These are phyloP conservation scores for Komagataella phaffii DNA, from an alignment of 805 yeast genomes.

Conservation along the genomic window DNA sequence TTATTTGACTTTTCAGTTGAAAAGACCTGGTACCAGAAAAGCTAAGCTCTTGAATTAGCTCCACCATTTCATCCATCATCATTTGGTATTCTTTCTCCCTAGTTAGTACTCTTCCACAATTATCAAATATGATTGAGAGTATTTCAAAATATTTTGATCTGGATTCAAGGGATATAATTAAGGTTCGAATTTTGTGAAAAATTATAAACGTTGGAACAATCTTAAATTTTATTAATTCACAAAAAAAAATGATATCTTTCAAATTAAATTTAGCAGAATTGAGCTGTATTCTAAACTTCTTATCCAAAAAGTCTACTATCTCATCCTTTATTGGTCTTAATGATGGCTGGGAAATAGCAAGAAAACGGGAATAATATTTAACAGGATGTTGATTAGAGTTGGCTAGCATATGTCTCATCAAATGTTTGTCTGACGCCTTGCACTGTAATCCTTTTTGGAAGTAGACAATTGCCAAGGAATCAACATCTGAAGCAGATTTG, in stretches of 20 bases:
- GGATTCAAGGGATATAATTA: constrained; percentile 36
- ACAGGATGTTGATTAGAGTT: constrained; percentile 30
- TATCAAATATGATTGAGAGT: constrained; percentile 56
- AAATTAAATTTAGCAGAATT: constrained; percentile 38
- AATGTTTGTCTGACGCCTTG: constrained; percentile 56
- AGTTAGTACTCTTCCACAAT: constrained; percentile 54
- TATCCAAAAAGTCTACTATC: constrained; percentile 40
- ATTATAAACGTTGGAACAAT: constrained; percentile 57
- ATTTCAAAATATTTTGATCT: constrained; percentile 51
- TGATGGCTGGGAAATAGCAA: constrained; percentile 40
- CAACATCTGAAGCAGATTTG: constrained; percentile 33
- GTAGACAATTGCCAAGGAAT: constrained; percentile 30
- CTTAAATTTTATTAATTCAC: constrained; percentile 68
- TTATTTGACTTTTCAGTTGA: constrained; percentile 43
- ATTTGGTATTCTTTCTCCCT: constrained; percentile 40
- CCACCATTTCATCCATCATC: constrained; percentile 52
- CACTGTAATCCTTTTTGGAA: constrained; percentile 43
- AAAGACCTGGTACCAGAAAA: constrained; percentile 31
- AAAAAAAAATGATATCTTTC: constrained; percentile 45
- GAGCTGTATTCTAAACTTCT: constrained; percentile 47
- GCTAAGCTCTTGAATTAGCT: constrained; percentile 34
- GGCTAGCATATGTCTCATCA: constrained; percentile 41
- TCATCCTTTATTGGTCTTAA: constrained; percentile 39
- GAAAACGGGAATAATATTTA: constrained; percentile 48
- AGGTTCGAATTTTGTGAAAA: constrained; percentile 56